Evolutionary conservation across 768 basidiomycete species (phyloP).

Genomic region (Rhodotorula diobovata): DNA sequence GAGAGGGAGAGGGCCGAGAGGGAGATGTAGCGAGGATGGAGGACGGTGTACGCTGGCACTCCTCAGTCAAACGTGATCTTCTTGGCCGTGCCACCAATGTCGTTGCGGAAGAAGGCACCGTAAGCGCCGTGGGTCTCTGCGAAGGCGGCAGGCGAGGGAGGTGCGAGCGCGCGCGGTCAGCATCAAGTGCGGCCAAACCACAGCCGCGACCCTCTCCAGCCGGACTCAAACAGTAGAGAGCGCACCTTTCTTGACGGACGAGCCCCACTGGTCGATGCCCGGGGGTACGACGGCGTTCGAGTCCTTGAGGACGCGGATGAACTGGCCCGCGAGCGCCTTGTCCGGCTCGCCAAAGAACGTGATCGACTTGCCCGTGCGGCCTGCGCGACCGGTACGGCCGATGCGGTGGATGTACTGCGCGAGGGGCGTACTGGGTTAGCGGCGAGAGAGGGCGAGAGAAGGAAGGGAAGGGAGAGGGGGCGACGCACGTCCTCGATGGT

Average conservation of each 20-base stretch:
- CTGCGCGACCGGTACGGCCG: slow-evolving; percentile 70
- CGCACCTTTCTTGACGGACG: slow-evolving; percentile 85
- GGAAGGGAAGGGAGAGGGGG: background rate
- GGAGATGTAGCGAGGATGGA: too few species aligned
- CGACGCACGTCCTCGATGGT: slow-evolving; percentile 83
- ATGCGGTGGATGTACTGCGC: slow-evolving; percentile 51
- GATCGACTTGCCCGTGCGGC: slow-evolving; percentile 80
- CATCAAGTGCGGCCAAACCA: too few species aligned
- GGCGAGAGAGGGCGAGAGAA: slow-evolving; percentile 41
- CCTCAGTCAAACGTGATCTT: slow-evolving; percentile 52
- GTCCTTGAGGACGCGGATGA: slow-evolving; percentile 83
- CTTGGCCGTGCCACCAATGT: slow-evolving; percentile 49
- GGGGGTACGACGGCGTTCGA: slow-evolving; percentile 70
- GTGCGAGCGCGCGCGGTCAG: too few species aligned
- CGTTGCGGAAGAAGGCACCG: slow-evolving; percentile 56
- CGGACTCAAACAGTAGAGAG: too few species aligned
- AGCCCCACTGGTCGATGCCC: slow-evolving; percentile 56
- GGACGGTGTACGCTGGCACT: too few species aligned
- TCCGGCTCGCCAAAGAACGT: slow-evolving; percentile 94
- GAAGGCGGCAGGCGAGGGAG: background rate
- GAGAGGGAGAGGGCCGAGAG: too few species aligned
- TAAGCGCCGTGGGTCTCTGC: slow-evolving; percentile 64
- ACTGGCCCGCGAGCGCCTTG: slow-evolving; percentile 63
- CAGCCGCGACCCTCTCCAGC: background rate
- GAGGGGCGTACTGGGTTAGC: background rate